Percentiles rank a stretch among this genome's conserved stretches.
phyloP scores from a whole-genome alignment of 1,139 yeast genomes.

The Taphrina pruni region DNA sequence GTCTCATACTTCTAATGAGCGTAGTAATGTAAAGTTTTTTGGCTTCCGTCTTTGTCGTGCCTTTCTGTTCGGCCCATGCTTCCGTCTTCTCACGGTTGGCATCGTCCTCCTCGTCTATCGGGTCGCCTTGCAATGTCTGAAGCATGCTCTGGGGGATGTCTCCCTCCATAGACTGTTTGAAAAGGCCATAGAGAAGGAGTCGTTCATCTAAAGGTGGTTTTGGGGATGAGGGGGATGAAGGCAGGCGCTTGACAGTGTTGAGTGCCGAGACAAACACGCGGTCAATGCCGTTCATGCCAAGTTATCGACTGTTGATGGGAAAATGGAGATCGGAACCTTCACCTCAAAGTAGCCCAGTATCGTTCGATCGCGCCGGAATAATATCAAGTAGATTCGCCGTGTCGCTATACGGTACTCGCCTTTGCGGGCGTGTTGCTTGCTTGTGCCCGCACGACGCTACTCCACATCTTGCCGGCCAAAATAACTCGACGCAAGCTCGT shows the following conservation, averaged over 20 bases:
- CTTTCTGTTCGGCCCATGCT: constrained; percentile 81
- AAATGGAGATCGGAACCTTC: neutral
- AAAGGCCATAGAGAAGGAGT: constrained; percentile 74
- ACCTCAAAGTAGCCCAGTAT: too few species aligned
- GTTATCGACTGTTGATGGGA: neutral
- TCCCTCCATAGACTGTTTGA: constrained; percentile 85
- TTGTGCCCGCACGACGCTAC: constrained; percentile 2
- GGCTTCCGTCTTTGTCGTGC: constrained; percentile 73
- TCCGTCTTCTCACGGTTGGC: constrained; percentile 52
- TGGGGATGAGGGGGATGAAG: constrained; percentile 64
- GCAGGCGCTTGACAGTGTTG: constrained; percentile 72
- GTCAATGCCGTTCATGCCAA: constrained; percentile 53
- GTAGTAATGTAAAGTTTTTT: constrained; percentile 68
- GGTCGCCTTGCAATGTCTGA: constrained; percentile 64
- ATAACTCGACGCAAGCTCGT: neutral
- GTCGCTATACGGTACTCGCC: too few species aligned
- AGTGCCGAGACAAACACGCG: constrained; percentile 82
- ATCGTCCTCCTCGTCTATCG: constrained; percentile 61
- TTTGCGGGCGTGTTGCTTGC: too few species aligned
- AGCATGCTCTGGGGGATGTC: constrained; percentile 72
- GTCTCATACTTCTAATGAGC: constrained; percentile 72
- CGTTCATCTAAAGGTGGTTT: constrained; percentile 80
- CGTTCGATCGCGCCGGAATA: too few species aligned
- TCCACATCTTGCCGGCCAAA: constrained; percentile 11
- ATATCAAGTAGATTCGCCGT: neutral